A percentile compares a stretch with the other conserved stretches of the same genome.
These are phyloP conservation scores for Colletotrichum sp. DNA, from an alignment of 2,329 filamentous ascomycete genomes.

Conservation along the genomic window DNA sequence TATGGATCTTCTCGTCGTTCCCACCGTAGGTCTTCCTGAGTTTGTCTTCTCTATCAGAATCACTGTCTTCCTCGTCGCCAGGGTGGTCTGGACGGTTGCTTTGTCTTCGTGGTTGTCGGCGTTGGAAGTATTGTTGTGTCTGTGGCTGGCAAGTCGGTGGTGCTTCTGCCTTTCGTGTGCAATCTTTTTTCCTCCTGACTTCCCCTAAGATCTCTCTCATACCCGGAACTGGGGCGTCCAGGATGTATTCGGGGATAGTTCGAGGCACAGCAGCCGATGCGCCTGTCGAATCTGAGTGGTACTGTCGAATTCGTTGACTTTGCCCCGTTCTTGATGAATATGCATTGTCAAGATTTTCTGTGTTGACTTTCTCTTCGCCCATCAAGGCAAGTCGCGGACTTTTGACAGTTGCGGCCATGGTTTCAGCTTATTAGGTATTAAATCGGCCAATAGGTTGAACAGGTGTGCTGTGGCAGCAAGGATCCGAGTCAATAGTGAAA, in stretches of 20 bases:
- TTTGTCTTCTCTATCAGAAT: neutral
- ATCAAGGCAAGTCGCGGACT: neutral
- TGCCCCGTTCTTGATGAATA: neutral
- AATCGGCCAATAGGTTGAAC: neutral
- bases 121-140: neutral
- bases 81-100: neutral
- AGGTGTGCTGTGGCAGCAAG: fast-evolving
- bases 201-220: neutral
- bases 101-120: neutral
- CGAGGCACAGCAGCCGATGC: neutral
- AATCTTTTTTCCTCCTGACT: neutral
- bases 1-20: fast-evolving
- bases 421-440: no score
- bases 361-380: fast-evolving
- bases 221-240: neutral
- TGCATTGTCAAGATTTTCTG: fast-evolving
- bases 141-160: neutral
- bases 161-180: neutral
- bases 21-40: neutral
- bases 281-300: fast-evolving
- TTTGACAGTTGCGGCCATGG: neutral
- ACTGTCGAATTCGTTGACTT: neutral
- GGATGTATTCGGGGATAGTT: neutral
- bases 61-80: fast-evolving
- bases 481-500: neutral